Base-by-base conservation (phyloP, 768 basidiomycete genomes). In the Guyanaporus albipodus region DNA sequence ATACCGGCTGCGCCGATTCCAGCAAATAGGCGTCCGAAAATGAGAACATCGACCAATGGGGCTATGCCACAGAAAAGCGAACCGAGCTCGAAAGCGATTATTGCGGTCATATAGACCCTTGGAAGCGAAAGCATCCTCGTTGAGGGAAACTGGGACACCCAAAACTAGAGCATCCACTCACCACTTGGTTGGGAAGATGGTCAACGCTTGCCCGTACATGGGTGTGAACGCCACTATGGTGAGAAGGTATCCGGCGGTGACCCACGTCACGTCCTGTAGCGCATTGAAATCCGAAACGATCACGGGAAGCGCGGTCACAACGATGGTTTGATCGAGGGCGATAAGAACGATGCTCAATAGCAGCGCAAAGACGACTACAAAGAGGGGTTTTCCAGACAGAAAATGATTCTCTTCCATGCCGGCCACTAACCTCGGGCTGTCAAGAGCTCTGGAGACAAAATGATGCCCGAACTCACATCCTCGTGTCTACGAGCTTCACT, bases 1-100 rank as follows among this genome's bases (percentile, higher is more conserved):
- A 86, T 79, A 2, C 82, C 83, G 6, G 83, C 83, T 46, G 82
- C 83, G 15, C 85, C 84, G 1, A 80, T 73, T 19, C 84, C 83
- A 32, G 83, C 78, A 24, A 85, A 65, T 11, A 80, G 81, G 33
- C 84, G 73, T 45, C 82, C 80, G 2, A 85, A 69, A 52, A 87
- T 85, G 37, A 88, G 67, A 54, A 83, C 72, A 10, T 80, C 66
- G 48, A 84, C 82, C 2, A 64, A 76, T 52, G 71, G 73, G 3
- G 82, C 76, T 49, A 86, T 75, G 1, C 82, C 83, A 27, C 82
- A 76, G 10, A 78, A 69, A 24, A 87, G 60, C 36, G 79, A 82
- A 15, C 84, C 84, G 33, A 83, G 52, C 31, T 46, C 49, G 14
- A 56, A 51, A 10, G 45, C 17, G 36, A 26, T 39, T 17, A 54